Evolutionary conservation across 2,329 filamentous ascomycete species (phyloP).

Genomic region (Colletotrichum lentis): DNA sequence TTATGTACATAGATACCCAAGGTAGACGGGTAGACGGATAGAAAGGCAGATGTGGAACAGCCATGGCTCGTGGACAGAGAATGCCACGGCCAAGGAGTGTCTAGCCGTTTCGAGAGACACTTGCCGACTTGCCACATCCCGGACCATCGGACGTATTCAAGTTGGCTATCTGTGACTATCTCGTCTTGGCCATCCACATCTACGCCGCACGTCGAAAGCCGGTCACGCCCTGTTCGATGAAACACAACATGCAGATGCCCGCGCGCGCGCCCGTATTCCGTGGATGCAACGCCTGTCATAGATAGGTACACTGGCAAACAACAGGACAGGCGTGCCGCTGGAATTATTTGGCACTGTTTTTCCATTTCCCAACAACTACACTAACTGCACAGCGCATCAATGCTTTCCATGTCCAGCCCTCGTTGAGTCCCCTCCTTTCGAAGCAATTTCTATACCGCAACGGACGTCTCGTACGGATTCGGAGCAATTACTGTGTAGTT

Average conservation of each 20-base stretch:
- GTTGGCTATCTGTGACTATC: neutral
- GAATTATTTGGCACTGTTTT: neutral
- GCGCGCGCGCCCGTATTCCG: neutral
- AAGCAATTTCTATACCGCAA: neutral
- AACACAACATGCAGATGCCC: neutral
- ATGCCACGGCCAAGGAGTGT: neutral
- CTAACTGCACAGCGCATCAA: too few species aligned
- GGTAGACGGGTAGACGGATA: neutral
- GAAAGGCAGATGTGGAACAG: neutral
- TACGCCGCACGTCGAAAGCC: neutral
- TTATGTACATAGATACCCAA: too few species aligned
- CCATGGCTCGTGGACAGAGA: too few species aligned
- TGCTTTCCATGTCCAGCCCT: too few species aligned
- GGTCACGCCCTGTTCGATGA: neutral
- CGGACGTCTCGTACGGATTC: neutral
- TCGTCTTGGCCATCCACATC: too few species aligned
- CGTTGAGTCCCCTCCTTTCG: neutral
- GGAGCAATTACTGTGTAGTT: conserved; percentile 31
- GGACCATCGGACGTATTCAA: too few species aligned
- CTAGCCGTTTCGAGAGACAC: neutral
- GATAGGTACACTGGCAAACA: neutral
- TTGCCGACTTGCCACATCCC: neutral
- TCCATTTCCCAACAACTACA: too few species aligned
- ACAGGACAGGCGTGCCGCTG: too few species aligned
- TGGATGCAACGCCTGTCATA: neutral